Evolutionary conservation across 2,329 filamentous ascomycete genomes (phyloP), one percentile per base, ranked within the genome.

Genomic region (Xylariaceae sp.): DNA sequence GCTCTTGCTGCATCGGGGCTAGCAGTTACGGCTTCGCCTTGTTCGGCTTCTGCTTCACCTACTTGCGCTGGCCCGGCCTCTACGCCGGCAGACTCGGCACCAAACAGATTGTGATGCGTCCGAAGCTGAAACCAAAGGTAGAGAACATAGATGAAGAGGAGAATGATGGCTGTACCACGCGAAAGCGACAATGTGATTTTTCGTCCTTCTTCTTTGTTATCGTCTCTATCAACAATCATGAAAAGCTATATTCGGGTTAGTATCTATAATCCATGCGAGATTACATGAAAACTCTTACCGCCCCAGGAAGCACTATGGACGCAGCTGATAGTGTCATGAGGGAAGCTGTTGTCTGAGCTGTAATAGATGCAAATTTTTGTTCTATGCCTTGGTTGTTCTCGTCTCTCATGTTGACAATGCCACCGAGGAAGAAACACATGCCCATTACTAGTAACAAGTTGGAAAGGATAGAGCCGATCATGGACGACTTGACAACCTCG

Each of bases 401-500:
- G 57, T 81, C 78, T 51, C 76, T 76, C 68, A 81, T 80, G 73
- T 86, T 84, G 58, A 80, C 78, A 55, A 91, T 75, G 26, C 89
- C 89, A 50, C 89, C 89, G 50, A 89, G 81, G 61, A 92, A 77
- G 75, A 91, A 91, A 72, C 88, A 91, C 80, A 89, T 90, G 64
- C 88, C 88, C 69, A 92, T 81, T 40, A 92, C 93, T 18, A 97
- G 84, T 6, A 97, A 81, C 60, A 97, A 87, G 73, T 97, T 97
- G 61, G 93, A 97, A 32, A 97, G 80, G 64, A 97, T 96, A 67
- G 90, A 95, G 41, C 94, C 93, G 27, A 97, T 85, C 92, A 97
- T 97, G 60, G 91, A 96, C 16, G 93, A 89, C 75, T 97, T 94
- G n/a, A 97, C 93, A 61, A 97, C 92, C 65, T 93, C 87, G 68